phyloP scores from a whole-genome alignment of 129 eudicot genomes.

The Flaveria brownii region DNA sequence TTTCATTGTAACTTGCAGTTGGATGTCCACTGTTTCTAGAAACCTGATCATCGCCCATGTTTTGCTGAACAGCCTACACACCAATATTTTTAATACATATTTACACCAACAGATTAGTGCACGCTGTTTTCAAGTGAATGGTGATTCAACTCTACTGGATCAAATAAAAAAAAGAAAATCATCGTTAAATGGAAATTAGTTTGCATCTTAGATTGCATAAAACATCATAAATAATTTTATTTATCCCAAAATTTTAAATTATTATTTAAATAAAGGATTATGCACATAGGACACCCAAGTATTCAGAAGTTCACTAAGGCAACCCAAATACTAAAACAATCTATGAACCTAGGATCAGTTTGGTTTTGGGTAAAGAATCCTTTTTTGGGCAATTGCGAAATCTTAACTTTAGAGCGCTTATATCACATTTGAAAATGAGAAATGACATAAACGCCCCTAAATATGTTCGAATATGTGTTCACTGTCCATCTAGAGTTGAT shows the following conservation, averaged over 20 bases:
- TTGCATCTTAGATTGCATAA: background rate
- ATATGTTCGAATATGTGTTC: no score
- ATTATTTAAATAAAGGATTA: background rate
- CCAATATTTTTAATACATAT: no score
- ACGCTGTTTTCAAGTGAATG: background rate
- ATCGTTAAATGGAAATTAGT: background rate
- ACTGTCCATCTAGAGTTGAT: no score
- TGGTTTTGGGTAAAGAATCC: background rate
- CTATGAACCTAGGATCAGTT: background rate
- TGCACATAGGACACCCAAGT: background rate
- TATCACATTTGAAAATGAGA: background rate
- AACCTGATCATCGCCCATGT: slow-evolving; percentile 53
- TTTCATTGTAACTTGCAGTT: slow-evolving; percentile 32
- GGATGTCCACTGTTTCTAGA: slow-evolving; percentile 34
- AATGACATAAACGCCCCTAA: background rate
- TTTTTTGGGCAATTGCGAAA: background rate
- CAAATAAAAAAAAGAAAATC: background rate
- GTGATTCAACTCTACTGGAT: background rate
- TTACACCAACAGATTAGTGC: slow-evolving; percentile 10
- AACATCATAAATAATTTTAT: background rate
- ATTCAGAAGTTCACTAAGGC: background rate
- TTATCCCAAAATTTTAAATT: background rate
- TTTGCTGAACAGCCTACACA: slow-evolving; percentile 46
- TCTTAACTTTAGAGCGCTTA: background rate
- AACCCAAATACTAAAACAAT: background rate